Percentiles rank a stretch among this genome's conserved stretches.
Evolutionary conservation across 129 eudicot genomes (phyloP).

Genomic region (Artemisia tridentata): DNA sequence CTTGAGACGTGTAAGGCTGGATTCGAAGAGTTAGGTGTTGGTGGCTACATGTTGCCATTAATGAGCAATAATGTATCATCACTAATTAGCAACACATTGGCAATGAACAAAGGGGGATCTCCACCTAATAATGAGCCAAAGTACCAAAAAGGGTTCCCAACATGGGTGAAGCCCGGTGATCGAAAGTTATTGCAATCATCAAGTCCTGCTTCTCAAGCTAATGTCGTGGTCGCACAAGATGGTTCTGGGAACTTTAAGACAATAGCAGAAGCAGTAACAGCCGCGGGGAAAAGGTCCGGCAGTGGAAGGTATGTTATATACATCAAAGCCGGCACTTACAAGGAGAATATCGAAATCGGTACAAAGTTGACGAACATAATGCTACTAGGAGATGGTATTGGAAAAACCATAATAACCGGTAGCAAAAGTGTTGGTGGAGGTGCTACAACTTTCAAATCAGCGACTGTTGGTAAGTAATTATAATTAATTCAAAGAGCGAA

Average conservation of each 20-base stretch:
- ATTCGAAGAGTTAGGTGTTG: slow-evolving; percentile 48
- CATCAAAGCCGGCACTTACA: slow-evolving; percentile 50
- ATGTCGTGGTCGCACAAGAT: slow-evolving; percentile 63
- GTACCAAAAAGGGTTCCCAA: slow-evolving; percentile 41
- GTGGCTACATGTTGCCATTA: slow-evolving; percentile 39
- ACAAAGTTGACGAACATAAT: slow-evolving; percentile 44
- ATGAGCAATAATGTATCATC: slow-evolving; percentile 40
- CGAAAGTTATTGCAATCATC: slow-evolving; percentile 46
- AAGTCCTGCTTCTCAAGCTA: slow-evolving; percentile 28
- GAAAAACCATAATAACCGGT: slow-evolving; percentile 60
- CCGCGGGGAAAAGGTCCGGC: slow-evolving; percentile 41
- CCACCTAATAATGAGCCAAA: slow-evolving; percentile 12
- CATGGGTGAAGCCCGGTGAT: slow-evolving; percentile 55
- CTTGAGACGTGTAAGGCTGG: slow-evolving; percentile 56
- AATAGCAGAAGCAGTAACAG: slow-evolving; percentile 45
- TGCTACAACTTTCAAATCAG: slow-evolving; percentile 53
- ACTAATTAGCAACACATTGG: slow-evolving; percentile 51
- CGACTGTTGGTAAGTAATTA: slow-evolving; percentile 54
- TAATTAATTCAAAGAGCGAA: neutral
- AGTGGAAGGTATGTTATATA: slow-evolving; percentile 51
- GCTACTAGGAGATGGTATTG: slow-evolving; percentile 67
- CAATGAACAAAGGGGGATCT: slow-evolving; percentile 43
- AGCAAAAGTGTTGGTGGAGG: slow-evolving; percentile 66
- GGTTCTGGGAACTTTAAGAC: slow-evolving; percentile 61
- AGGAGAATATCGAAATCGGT: slow-evolving; percentile 48